phyloP scores from a whole-genome alignment of 495 filamentous ascomycete genomes.

The Talaromyces proteolyticus region DNA sequence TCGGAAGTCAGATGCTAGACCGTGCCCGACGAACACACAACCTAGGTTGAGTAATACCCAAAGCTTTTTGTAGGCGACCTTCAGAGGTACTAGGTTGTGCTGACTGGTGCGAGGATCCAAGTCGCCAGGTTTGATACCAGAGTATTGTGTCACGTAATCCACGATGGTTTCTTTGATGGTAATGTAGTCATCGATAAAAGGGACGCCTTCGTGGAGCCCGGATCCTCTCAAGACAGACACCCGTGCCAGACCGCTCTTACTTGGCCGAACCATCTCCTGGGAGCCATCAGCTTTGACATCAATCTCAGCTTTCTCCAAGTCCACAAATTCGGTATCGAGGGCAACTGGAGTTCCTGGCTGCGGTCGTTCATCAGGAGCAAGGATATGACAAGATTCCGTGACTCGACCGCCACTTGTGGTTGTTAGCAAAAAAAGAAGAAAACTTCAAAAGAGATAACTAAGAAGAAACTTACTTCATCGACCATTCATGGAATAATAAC shows the following conservation, averaged over 20 bases:
- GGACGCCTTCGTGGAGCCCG: conserved; percentile 66
- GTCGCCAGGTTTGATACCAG: conserved; percentile 81
- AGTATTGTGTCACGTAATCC: conserved; percentile 90
- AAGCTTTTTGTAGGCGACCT: conserved; percentile 93
- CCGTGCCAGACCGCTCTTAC: conserved; percentile 75
- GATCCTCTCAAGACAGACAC: conserved; percentile 81
- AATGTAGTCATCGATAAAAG: conserved; percentile 98
- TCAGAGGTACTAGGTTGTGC: conserved; percentile 80
- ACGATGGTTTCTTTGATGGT: conserved; percentile 84
- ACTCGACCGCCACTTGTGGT: conserved; percentile 24
- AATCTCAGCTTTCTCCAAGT: conserved; percentile 83
- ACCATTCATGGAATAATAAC: conserved; percentile 71
- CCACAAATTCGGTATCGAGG: conserved; percentile 93
- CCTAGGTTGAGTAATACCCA: conserved; percentile 95
- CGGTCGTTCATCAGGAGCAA: conserved; percentile 63
- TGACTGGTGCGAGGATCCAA: conserved; percentile 65
- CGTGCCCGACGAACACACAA: conserved; percentile 90
- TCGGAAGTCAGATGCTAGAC: conserved; percentile 87
- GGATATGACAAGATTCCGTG: conserved; percentile 45
- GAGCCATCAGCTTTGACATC: conserved; percentile 89
- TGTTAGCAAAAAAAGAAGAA: conserved; percentile 5
- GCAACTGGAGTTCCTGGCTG: conserved; percentile 68
- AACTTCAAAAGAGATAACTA: neutral
- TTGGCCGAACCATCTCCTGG: conserved; percentile 78
- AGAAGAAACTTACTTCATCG: conserved; percentile 49